Evolutionary conservation across 805 yeast species (phyloP).

Genomic region (Candida railenensis): DNA sequence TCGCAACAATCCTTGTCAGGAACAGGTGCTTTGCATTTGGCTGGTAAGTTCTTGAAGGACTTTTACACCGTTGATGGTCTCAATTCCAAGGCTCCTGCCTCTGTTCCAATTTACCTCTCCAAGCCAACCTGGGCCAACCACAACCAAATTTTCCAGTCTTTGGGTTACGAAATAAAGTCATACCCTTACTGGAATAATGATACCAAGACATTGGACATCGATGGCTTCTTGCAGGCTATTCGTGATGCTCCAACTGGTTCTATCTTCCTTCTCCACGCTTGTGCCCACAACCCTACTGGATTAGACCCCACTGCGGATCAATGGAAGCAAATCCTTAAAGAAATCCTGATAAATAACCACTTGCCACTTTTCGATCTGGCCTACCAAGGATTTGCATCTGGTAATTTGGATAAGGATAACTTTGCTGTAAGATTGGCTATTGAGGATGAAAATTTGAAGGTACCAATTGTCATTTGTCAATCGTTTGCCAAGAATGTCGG

Average conservation of each 20-base stretch:
- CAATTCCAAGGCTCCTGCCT: constrained; percentile 8
- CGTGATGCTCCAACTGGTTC: constrained; percentile 72
- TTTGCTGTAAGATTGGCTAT: constrained; percentile 75
- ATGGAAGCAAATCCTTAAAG: constrained; percentile 72
- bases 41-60: constrained; percentile 64
- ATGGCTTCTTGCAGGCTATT: constrained; percentile 65
- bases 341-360: constrained; percentile 60
- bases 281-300: constrained; percentile 98
- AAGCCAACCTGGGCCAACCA: constrained; percentile 99
- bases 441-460: constrained; percentile 23
- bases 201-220: constrained; percentile 68
- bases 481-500: constrained; percentile 97
- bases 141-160: constrained; percentile 69
- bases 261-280: constrained; percentile 81
- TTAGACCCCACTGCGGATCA: constrained; percentile 84
- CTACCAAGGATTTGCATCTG: constrained; percentile 96
- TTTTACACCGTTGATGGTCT: constrained; percentile 37
- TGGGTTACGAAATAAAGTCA: constrained; percentile 62
- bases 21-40: constrained; percentile 88
- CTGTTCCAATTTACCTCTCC: constrained; percentile 59
- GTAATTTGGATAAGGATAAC: constrained; percentile 79
- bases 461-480: constrained; percentile 69
- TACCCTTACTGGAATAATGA: constrained; percentile 87
- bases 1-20: constrained; percentile 82
- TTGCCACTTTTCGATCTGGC: constrained; percentile 90